A percentile compares a stretch with the other conserved stretches of the same genome.
Conservation (phyloP, 1,139 yeast species). For the Zygoascus hellenicus region DNA sequence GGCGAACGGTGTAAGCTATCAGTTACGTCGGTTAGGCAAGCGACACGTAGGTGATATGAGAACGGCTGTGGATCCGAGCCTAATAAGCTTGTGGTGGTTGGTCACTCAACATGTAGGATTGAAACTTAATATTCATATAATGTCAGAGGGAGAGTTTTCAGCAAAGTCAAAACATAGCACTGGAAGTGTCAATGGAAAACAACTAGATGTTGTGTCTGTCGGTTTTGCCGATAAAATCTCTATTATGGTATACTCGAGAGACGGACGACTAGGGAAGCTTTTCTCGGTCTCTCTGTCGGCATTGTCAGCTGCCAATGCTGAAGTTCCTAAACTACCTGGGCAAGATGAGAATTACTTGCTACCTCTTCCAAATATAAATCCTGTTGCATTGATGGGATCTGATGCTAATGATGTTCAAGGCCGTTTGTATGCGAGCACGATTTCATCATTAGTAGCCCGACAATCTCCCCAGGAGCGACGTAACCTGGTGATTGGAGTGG, state of each 20-base stretch:
- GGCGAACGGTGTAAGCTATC: background rate
- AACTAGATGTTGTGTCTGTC: constrained; percentile 30
- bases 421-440: constrained; percentile 33
- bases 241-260: constrained; percentile 30
- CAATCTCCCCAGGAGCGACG: constrained; percentile 36
- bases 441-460: constrained; percentile 33
- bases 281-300: constrained; percentile 14
- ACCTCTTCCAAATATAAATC: constrained; percentile 33
- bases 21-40: background rate
- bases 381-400: constrained; percentile 33
- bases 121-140: background rate
- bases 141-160: background rate
- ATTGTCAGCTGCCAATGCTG: constrained; percentile 6
- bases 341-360: constrained; percentile 18
- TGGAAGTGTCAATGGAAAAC: constrained; percentile 15
- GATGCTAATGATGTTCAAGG: constrained; percentile 25
- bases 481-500: constrained; percentile 35
- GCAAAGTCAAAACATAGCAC: constrained; percentile 3
- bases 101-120: background rate
- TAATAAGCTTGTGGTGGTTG: background rate
- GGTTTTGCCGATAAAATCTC: constrained; percentile 33
- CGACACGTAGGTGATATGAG: background rate
- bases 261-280: constrained; percentile 30
- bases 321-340: constrained; percentile 8
- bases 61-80: background rate